These are phyloP conservation scores for Fusarium marasasianum DNA, from an alignment of 2,329 filamentous ascomycete species.

Conservation along the genomic window DNA sequence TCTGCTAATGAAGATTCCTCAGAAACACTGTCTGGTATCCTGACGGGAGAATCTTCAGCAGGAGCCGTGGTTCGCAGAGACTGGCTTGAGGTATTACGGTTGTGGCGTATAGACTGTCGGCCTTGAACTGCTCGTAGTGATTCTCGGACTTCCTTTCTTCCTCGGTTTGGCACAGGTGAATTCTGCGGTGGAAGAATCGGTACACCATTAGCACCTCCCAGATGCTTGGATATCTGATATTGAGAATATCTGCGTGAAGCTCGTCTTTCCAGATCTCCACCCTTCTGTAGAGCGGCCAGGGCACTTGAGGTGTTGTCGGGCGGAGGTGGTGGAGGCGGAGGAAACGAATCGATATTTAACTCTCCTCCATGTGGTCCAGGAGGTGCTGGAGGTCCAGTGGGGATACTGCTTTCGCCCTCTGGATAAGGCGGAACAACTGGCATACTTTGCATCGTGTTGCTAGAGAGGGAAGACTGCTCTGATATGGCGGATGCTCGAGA, in stretches of 20 bases:
- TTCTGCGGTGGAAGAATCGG: conserved; percentile 87
- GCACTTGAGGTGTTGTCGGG: conserved; percentile 86
- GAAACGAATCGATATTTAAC: conserved; percentile 72
- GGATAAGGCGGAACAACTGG: conserved; percentile 79
- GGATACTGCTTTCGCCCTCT: conserved; percentile 63
- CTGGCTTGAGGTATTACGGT: conserved; percentile 58
- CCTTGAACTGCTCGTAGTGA: conserved; percentile 76
- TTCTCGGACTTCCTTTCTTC: conserved; percentile 80
- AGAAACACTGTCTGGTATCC: conserved; percentile 67
- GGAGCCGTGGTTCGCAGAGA: conserved; percentile 47
- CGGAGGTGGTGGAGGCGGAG: conserved; percentile 74
- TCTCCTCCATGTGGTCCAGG: conserved; percentile 52
- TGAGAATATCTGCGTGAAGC: conserved; percentile 94
- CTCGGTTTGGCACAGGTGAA: conserved; percentile 84
- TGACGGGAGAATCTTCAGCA: conserved; percentile 71
- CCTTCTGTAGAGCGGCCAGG: conserved; percentile 87
- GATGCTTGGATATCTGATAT: conserved; percentile 95
- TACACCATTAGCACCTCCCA: conserved; percentile 84
- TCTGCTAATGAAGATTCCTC: conserved; percentile 61
- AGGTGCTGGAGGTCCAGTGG: conserved; percentile 53
- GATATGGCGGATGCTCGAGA: conserved; percentile 61
- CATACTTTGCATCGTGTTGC: conserved; percentile 77
- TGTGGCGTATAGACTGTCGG: conserved; percentile 61
- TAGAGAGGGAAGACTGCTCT: conserved; percentile 76
- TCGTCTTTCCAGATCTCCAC: conserved; percentile 89